Base-by-base conservation (phyloP, 2,329 filamentous ascomycete species). In the Sporothrix luriei region DNA sequence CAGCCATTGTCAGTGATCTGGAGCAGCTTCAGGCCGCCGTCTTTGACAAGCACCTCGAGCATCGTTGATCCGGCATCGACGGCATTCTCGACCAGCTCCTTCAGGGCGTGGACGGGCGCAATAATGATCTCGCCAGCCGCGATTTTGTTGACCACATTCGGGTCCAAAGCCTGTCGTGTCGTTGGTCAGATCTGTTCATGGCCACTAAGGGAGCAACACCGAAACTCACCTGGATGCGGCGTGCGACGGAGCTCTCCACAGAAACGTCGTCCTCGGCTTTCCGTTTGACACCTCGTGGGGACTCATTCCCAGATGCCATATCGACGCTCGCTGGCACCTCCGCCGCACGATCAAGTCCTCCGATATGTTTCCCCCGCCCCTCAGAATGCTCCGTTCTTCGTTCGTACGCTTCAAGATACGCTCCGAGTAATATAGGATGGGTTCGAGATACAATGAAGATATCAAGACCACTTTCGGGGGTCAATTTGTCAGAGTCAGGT, bases 91-190 rank as follows among this genome's bases (percentile, higher is more conserved):
- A 99, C 93, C 65, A 99, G 83, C 78, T 99, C 95, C 80, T 99
- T 99, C 70, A 99, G 80, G 3, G 96, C 95, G 79, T 99, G 93
- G 38, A 97, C 93, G 0, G 95, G 96, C 2, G 95, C 94, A 64
- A 99, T 93, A 71, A 99, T 99, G 75, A 99, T 99, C 79, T 99
- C 95, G 24, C 95, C 95, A 0, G 95, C 95, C 0, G 95, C 95
- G 74, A 99, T 99, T 79, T 98, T 99, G 83, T 98, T 99, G 74
- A 99, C 91, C 26, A 99, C 95, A 81, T 95, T 91, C 73, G 91
- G 89, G 76, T 97, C 92, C 33, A 99, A 86, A 16, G 94, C 91
- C 89, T 97, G 46, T 16, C 1, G 33, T 9, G 33, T 68, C 40
- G 51, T 14, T 68, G 40, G 29, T 24, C 21, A 59, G 38, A 66